These are phyloP conservation scores for Croton laevigatus DNA, from an alignment of 441 rosid genomes.

Conservation along the genomic window DNA sequence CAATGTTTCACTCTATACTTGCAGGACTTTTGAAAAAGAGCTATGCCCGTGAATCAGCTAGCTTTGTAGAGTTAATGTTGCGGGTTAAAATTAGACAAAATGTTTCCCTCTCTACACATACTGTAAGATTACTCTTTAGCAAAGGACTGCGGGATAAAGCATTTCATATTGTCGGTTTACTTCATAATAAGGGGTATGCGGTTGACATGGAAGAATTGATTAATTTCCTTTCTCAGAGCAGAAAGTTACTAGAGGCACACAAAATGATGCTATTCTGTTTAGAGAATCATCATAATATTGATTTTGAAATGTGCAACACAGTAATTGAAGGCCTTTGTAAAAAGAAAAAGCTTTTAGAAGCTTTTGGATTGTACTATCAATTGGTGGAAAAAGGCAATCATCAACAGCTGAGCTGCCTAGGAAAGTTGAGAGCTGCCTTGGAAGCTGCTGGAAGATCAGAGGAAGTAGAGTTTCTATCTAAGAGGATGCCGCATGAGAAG, in stretches of 20 bases:
- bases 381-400: constrained; percentile 59
- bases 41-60: constrained; percentile 48
- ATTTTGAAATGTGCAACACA: constrained; percentile 34
- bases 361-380: constrained; percentile 59
- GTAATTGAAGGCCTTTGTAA: constrained; percentile 66
- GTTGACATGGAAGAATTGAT: constrained; percentile 54
- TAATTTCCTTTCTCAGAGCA: constrained; percentile 44
- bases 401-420: constrained; percentile 48
- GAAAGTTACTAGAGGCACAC: constrained; percentile 50
- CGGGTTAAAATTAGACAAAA: constrained; percentile 56
- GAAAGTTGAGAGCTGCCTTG: constrained; percentile 49
- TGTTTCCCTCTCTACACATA: constrained; percentile 49
- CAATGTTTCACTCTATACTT: constrained; percentile 56
- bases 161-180: constrained; percentile 41
- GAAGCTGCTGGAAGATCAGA: constrained; percentile 45
- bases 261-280: constrained; percentile 53
- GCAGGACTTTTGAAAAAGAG: constrained; percentile 51
- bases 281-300: constrained; percentile 49
- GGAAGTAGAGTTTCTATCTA: constrained; percentile 58
- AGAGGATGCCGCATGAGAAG: constrained; percentile 46
- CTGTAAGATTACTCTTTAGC: constrained; percentile 49
- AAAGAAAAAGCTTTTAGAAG: constrained; percentile 51
- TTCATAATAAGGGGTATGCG: constrained; percentile 56
- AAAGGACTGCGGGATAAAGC: constrained; percentile 46
- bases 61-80: constrained; percentile 54